Evolutionary conservation across 2,329 filamentous ascomycete species (phyloP), one percentile per base, ranked within the genome.

Genomic region (Fusarium sp.): DNA sequence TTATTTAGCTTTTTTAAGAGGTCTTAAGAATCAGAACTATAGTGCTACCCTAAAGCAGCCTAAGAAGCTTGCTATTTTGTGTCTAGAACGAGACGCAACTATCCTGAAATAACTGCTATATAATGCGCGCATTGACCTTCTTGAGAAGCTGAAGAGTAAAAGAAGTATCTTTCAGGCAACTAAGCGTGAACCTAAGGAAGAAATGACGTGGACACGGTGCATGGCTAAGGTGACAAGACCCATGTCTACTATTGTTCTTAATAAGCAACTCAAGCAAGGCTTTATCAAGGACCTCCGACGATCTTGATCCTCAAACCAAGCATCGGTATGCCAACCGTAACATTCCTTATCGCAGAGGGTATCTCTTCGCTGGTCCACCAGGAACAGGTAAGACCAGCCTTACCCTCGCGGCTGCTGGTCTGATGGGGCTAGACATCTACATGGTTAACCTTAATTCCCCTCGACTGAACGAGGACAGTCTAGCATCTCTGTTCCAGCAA

Each of bases 361-460:
- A 72, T 37, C 67, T 72, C 31, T 65, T 72, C 41, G 62, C 65
- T 16, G 69, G 70, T 2, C 67, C 70, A 6, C 70, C 70, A 2
- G 70, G 70, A 1, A 72, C 70, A 3, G 70, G 70, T 14, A 71
- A 72, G 42, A 72, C 58, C 4, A 71, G 68, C 23, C 39, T 68
- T 39, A 59, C 69, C 6, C 57, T 72, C 26, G 69, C 69, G 1
- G 57, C 65, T 12, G 69, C 65, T 26, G 62, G 60, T 1, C 10
- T 65, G 2, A 70, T 70, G 66, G 67, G 67, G 2, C 52, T 70
- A 6, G 45, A 69, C 13, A 71, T 71, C 11, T 69, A 71, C 21
- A 71, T 71, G 55, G 50, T 69, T 21, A 71, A 56, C 16, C 21
- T 71, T 1, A 58, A 57, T 5, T 69, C 59, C 2, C 52, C 58